phyloP scores from a whole-genome alignment of 371 early-diverging fungal species.

The Gilbertella persicaria region DNA sequence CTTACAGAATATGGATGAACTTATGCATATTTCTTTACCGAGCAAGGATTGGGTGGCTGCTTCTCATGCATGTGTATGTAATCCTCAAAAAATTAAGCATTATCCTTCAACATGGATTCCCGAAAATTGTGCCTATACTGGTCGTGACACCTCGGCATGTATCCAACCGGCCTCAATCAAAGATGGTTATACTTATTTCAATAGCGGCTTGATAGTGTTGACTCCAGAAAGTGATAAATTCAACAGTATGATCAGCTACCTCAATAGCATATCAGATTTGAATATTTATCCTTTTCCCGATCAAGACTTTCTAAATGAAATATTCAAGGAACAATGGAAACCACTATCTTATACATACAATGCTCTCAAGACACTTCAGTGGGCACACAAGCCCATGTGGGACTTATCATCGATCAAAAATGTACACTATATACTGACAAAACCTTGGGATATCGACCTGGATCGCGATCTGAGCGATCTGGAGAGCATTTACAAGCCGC shows the following conservation, averaged over 20 bases:
- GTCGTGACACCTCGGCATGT: constrained; percentile 10
- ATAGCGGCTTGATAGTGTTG: constrained; percentile 56
- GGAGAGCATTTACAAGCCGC: constrained; percentile 18
- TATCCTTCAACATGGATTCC: constrained; percentile 53
- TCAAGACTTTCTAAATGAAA: constrained; percentile 58
- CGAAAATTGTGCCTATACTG: constrained; percentile 48
- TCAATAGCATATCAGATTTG: constrained; percentile 28
- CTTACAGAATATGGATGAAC: constrained; percentile 75
- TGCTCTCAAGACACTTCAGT: constrained; percentile 53
- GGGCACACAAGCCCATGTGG: constrained; percentile 52
- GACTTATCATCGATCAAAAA: constrained; percentile 28
- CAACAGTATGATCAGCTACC: constrained; percentile 21
- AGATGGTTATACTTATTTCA: constrained; percentile 42
- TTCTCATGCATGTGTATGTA: constrained; percentile 54
- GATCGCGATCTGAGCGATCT: constrained; percentile 15
- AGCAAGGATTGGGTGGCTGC: constrained; percentile 41
- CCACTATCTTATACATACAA: constrained; percentile 52
- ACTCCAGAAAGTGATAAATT: constrained; percentile 35
- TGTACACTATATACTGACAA: constrained; percentile 36
- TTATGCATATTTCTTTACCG: constrained; percentile 42
- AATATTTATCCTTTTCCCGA: constrained; percentile 50
- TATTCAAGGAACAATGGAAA: constrained; percentile 39
- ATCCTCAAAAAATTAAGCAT: constrained; percentile 34
- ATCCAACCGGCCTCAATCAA: not conserved
- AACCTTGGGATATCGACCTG: constrained; percentile 35